Base-by-base conservation (phyloP, 495 filamentous ascomycete species). In the Talaromyces proteolyticus region DNA sequence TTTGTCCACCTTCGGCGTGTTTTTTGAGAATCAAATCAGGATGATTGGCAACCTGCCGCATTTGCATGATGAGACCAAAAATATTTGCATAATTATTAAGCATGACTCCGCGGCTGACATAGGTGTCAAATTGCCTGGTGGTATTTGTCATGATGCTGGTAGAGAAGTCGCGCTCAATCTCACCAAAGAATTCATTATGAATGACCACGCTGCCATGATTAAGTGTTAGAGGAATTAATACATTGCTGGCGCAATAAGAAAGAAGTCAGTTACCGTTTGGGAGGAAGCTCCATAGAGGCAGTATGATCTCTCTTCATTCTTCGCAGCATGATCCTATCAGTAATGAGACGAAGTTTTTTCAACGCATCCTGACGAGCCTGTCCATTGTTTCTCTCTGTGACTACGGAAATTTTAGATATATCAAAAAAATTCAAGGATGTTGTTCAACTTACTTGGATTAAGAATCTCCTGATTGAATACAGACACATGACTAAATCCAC, bases 381-480 rank as follows among this genome's bases (percentile, higher is more conserved):
- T 0, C 60, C 50, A 47, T 75, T 68, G 47, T n/a, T n/a, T n/a
- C 70, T 67, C 52, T 81, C 74, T 17, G 77, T 84, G 52, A 78
- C 68, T 67, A 36, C n/a, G 2, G 23, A 16, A 23, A n/a, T 37
- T 62, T 53, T 58, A 50, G 26, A 7, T 40, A 22, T 26, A 17
- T 50, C 6, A 18, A 36, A 17, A 3, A 39, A 25, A 6, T 34
- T 12, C 12, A 22, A 16, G 26, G 3, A 25, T 3, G 14, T 7
- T 23, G 67, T 58, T 37, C 44, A 42, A 56, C 69, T 60, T 57
- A 72, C 69, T 90, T 3, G 92, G 93, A 55, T 91, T 95, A 18
- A 97, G 77, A 22, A 96, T 77, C 57, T 96, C 89, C 57, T 95
- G 87, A 62, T 97, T 98, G 78, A 98, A 97, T 49, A 96, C 80